These are phyloP conservation scores for Hylodesmum podocarpum DNA, from an alignment of 306 rosid species.

Conservation along the genomic window DNA sequence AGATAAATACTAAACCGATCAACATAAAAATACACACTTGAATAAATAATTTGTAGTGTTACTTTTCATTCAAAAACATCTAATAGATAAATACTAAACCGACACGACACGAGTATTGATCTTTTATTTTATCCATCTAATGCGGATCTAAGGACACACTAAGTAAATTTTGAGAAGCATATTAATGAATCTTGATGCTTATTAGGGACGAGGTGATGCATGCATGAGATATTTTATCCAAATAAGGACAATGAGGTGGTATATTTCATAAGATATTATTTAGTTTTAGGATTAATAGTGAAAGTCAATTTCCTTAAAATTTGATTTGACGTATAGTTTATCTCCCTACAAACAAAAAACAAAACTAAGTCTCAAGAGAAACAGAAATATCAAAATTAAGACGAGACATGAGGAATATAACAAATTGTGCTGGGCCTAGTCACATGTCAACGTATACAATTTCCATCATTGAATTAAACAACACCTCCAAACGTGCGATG, in stretches of 20 bases:
- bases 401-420: background rate
- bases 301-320: no score
- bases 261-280: no score
- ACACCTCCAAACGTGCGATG: background rate
- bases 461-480: background rate
- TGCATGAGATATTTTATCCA: no score
- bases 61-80: background rate
- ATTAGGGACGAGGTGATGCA: no score
- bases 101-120: no score
- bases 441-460: background rate
- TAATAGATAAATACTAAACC: background rate
- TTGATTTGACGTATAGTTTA: background rate
- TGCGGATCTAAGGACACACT: no score
- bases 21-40: no score
- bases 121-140: conserved; percentile 2
- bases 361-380: background rate
- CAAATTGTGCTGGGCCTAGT: background rate
- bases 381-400: background rate
- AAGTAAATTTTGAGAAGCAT: no score
- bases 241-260: no score
- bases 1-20: no score
- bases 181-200: no score
- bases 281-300: no score
- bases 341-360: background rate
- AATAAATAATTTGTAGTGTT: background rate